Conservation (phyloP, 2,329 filamentous ascomycete species). For the Metarhizium brunneum region DNA sequence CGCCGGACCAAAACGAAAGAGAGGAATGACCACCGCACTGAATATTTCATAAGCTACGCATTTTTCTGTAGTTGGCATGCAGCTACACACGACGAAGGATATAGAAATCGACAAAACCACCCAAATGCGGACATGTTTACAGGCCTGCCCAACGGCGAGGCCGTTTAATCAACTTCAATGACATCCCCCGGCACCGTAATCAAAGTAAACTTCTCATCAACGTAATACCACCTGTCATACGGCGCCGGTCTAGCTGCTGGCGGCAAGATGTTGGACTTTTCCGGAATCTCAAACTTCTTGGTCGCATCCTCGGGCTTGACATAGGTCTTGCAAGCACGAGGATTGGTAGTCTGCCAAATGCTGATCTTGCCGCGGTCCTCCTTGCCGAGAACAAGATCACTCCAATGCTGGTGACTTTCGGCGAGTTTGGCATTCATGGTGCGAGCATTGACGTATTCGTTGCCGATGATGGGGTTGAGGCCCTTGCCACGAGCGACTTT, state of each 20-base stretch:
- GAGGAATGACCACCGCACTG: no score
- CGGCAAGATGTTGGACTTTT: slow-evolving; percentile 17
- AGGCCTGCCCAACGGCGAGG: neutral
- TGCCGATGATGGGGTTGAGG: slow-evolving; percentile 26
- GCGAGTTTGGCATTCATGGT: slow-evolving; percentile 21
- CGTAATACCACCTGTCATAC: slow-evolving; percentile 29
- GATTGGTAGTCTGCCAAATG: slow-evolving; percentile 29
- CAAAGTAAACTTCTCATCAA: slow-evolving; percentile 22
- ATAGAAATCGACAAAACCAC: no score
- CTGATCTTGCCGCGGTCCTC: slow-evolving; percentile 28
- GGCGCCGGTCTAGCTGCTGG: slow-evolving; percentile 20
- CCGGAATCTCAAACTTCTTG: slow-evolving; percentile 21
- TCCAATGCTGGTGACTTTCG: slow-evolving; percentile 29
- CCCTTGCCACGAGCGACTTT: slow-evolving; percentile 28
- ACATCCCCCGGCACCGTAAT: slow-evolving; percentile 11
- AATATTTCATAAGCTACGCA: no score
- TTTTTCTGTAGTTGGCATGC: no score
- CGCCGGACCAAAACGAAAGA: no score
- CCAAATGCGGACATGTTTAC: no score
- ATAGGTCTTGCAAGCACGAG: slow-evolving; percentile 21
- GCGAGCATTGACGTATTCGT: slow-evolving; percentile 25
- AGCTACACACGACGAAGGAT: no score
- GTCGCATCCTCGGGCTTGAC: slow-evolving; percentile 22
- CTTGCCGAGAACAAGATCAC: slow-evolving; percentile 27
- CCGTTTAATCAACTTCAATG: slow-evolving; percentile 5